These are phyloP conservation scores for Candida michaelii DNA, from an alignment of 805 yeast species.

Conservation along the genomic window DNA sequence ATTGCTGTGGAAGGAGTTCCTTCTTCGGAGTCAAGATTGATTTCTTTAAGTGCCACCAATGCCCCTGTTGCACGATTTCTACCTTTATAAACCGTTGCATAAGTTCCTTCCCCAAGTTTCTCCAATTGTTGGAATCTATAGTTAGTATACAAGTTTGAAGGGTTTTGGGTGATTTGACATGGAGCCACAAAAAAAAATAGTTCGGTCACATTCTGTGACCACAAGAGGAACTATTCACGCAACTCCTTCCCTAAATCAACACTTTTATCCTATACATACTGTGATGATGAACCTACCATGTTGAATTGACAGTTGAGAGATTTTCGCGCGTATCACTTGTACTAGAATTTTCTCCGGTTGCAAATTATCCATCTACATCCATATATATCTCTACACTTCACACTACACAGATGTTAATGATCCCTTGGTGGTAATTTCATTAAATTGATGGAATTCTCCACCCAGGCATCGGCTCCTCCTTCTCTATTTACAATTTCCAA, in stretches of 20 bases:
- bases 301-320: not conserved
- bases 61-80: slow-evolving; percentile 83
- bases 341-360: not conserved
- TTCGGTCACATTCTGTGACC: no score
- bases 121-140: slow-evolving; percentile 59
- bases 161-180: no score
- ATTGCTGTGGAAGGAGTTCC: slow-evolving; percentile 99
- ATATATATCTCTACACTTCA: not conserved
- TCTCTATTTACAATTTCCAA: slow-evolving; percentile 67
- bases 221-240: no score
- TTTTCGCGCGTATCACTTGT: not conserved
- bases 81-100: slow-evolving; percentile 98
- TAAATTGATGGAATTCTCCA: slow-evolving; percentile 71
- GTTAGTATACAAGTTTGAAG: slow-evolving; percentile 12
- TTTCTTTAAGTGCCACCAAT: slow-evolving; percentile 92
- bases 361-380: not conserved
- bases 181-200: no score
- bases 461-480: slow-evolving; percentile 93
- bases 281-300: slow-evolving; percentile 47
- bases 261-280: slow-evolving; percentile 29
- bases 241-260: no score
- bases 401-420: slow-evolving; percentile 42
- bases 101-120: slow-evolving; percentile 91
- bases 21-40: slow-evolving; percentile 91
- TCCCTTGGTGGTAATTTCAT: slow-evolving; percentile 70